Base-by-base conservation (phyloP, 1,284 basidiomycete genomes). In the Schizophyllum commune region DNA sequence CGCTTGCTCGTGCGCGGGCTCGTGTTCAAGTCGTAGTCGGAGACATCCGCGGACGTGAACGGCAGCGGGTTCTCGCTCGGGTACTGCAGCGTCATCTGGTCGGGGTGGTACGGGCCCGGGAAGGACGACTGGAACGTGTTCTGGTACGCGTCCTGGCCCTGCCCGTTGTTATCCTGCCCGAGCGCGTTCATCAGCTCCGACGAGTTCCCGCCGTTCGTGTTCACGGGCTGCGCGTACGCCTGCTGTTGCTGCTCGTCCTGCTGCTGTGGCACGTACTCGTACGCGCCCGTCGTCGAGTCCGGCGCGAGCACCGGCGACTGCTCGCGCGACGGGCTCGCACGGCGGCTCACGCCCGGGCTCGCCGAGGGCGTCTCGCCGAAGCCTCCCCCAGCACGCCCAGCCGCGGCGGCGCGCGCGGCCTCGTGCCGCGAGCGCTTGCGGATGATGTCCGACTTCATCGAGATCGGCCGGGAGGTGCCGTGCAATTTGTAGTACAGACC, bases 361-460 rank as follows among this genome's bases (percentile, higher is more conserved):
- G 83, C 85, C 20, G 88, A 89, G 1, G 86, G 83, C 0, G 85
- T 86, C 67, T 86, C 85, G 59, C 80, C 76, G 53, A 75, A 54
- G 60, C 5, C 64, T 6, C 13, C 13, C 34, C n/a, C n/a, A n/a
- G 61, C 54, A 54, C 20, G 69, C 6, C 68, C 70, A 22, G 75
- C 77, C 64, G 75, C 75, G 19, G 77, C 78, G 62, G 73, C 67
- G 32, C 85, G 80, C 32, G 86, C 80, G 20, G 85, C 84, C 62
- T 91, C 88, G 67, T 90, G 88, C 4, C 89, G 79, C 2, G 89
- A 89, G 51, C 89, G 85, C 68, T 91, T 92, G 66, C 89, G 86
- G 67, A 92, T 90, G 56, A 91, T 84, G 65, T 92, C 89, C 9
- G 88, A 91, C 72, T 92, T 92, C 90, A 92, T 92, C 17, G 88